Conservation (phyloP, 192 early-diverging fungal genomes). For the Lunasporangiospora selenospora region DNA sequence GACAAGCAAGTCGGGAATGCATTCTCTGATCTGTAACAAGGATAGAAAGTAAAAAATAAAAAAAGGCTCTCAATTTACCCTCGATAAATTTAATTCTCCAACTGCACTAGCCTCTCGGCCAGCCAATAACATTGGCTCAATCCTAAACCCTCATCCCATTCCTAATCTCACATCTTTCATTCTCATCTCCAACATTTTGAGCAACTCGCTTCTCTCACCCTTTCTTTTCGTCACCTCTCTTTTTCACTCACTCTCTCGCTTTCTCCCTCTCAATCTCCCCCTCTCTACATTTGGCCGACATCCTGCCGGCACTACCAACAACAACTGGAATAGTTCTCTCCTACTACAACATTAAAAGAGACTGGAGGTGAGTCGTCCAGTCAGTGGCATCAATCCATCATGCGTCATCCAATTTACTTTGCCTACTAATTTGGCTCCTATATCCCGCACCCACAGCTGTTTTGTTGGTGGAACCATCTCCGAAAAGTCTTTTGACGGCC, state of each 20-base stretch:
- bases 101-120: neutral
- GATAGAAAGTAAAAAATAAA: neutral
- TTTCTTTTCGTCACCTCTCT: neutral
- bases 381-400: too few species aligned
- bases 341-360: too few species aligned
- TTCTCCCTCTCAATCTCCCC: neutral
- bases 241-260: neutral
- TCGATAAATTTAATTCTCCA: constrained; percentile 1
- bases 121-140: neutral
- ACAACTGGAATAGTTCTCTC: too few species aligned
- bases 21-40: constrained; percentile 35
- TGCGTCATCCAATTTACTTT: too few species aligned
- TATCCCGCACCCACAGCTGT: too few species aligned
- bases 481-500: too few species aligned
- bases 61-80: neutral
- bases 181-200: neutral
- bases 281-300: neutral
- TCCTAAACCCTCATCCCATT: neutral
- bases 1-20: constrained; percentile 50
- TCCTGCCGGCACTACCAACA: too few species aligned
- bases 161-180: neutral
- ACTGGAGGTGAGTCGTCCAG: too few species aligned
- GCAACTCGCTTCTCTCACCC: neutral
- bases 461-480: too few species aligned
- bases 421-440: too few species aligned